A percentile compares a stretch with the other conserved stretches of the same genome.
These are phyloP conservation scores for Leccinum arenicola DNA, from an alignment of 768 basidiomycete species.

Conservation along the genomic window DNA sequence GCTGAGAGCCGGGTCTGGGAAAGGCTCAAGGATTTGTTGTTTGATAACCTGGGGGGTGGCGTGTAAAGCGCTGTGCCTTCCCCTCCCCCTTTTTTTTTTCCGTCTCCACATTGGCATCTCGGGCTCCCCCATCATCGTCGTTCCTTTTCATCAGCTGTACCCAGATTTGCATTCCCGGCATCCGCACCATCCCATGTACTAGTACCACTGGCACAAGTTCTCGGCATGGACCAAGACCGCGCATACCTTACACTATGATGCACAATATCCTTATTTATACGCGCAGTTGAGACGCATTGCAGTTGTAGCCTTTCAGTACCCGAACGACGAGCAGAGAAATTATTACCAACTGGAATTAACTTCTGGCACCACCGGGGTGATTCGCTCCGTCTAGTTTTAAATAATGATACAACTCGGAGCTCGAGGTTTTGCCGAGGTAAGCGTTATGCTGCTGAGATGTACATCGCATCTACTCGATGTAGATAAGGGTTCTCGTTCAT, in stretches of 20 bases:
- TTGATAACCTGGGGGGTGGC: conserved; percentile 24
- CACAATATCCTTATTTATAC: conserved; percentile 20
- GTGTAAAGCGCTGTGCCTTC: conserved; percentile 9
- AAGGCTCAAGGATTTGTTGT: conserved; percentile 28
- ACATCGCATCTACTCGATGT: conserved; percentile 18
- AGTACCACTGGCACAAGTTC: conserved; percentile 11
- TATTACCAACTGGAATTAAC: conserved; percentile 4
- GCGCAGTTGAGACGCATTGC: conserved; percentile 20
- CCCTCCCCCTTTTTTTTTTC: not conserved
- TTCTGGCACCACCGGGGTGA: not conserved
- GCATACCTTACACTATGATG: conserved; percentile 22
- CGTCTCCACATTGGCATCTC: conserved; percentile 6
- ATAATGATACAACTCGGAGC: conserved; percentile 18
- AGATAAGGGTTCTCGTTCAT: conserved; percentile 16
- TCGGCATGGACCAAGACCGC: conserved; percentile 24
- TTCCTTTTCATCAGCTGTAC: conserved; percentile 14
- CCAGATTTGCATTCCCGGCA: conserved; percentile 22
- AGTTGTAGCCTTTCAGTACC: conserved; percentile 15
- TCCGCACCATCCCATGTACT: conserved; percentile 25
- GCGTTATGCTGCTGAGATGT: conserved; percentile 11
- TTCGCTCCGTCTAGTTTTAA: not conserved
- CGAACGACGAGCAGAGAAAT: conserved; percentile 5
- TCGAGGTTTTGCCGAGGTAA: conserved; percentile 2
- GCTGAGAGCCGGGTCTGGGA: conserved; percentile 26
- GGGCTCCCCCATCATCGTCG: conserved; percentile 1